Evolutionary conservation across 176 grass and related monocot species (phyloP), one percentile per base, ranked within the genome.

Genomic region (Calamus simplicifolius): DNA sequence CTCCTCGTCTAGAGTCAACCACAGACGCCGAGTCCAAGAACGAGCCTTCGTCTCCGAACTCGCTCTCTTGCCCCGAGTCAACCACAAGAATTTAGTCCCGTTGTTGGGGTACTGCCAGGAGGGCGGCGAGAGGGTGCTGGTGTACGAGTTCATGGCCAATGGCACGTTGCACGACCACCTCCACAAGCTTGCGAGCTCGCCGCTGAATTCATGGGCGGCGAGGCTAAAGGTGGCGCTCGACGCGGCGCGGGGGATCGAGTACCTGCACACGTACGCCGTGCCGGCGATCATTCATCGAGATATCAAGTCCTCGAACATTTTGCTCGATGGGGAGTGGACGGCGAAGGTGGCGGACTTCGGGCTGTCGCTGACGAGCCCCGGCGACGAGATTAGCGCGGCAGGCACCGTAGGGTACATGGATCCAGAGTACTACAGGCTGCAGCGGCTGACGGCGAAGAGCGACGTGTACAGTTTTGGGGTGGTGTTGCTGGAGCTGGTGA

Each of bases 381-480:
- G 10, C 35, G 35, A 43, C 35, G 35, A 43, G 2, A 43, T 6
- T 10, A 43, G 8, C 35, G 75, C 87, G 10, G 93, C 84, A 0
- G 94, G 94, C n/a, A 98, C 87, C 2, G 81, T 98, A 1, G 94
- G 94, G 1, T 98, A 93, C 69, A 98, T 98, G 64, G 94, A 98
- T 69, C 94, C 94, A 48, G 94, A 93, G 79, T 98, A 81, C 79
- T 98, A 93, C 84, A 73, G 85, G 71, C 72, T 82, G 23, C 88
- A 87, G 55, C 77, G 89, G 29, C 77, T 98, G 5, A 98, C 87
- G 3, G 73, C 82, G 52, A 71, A 83, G 27, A 98, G 94, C 71
- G 94, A 98, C 64, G 88, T 98, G 49, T 98, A 98, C 65, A 98
- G 94, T 74, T 98, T 93, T 56, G 94, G 94, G 35, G 79, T 98